Base-by-base conservation (phyloP, 2,329 filamentous ascomycete genomes). In the Westerdykella ornata region DNA sequence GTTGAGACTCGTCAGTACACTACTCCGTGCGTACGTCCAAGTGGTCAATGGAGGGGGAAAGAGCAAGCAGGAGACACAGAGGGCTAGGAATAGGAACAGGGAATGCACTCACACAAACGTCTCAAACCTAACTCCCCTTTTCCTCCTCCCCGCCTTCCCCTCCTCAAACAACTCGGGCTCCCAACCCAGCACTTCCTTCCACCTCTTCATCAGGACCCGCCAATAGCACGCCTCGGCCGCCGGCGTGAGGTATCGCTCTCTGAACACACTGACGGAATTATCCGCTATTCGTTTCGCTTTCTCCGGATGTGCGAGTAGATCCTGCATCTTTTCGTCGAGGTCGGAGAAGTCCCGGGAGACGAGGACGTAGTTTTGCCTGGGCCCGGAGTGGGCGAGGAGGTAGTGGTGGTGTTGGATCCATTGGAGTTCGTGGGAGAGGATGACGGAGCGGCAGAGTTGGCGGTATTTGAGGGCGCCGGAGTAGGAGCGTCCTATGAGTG, bases 381-480 rank as follows among this genome's bases (percentile, higher is more conserved):
- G 30, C 32, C 60, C 59, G 28, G 48, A 48, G 39, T 49, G 49
- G 35, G 44, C 44, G 39, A 62, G 54, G 17, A 64, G 57, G 46
- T 62, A 57, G 49, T 59, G 56, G 47, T 63, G 53, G 45, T 58
- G 57, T 35, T 64, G 53, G 33, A 61, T 61, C 60, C 60, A 64
- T 41, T 63, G 54, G 4, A 59, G 48, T 43, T 63, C 62, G 53
- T 64, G 60, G 8, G 54, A 51, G 42, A 64, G 47, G 37, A 62
- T 53, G 31, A 63, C 59, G 32, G 59, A 63, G 45, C 55, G 54
- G 56, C 75, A 78, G 49, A 73, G 72, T 37, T 75, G 69, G 8
- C 74, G 65, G 47, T 77, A 77, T 51, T 76, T 76, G 15, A 73
- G 67, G 3, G 71, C 68, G 11, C 73, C 74, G 2, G 74, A 77